Percentiles rank a stretch among this genome's conserved stretches.
Evolutionary conservation across 2,329 filamentous ascomycete genomes (phyloP).

Genomic region (Albophoma yamanashiensis): DNA sequence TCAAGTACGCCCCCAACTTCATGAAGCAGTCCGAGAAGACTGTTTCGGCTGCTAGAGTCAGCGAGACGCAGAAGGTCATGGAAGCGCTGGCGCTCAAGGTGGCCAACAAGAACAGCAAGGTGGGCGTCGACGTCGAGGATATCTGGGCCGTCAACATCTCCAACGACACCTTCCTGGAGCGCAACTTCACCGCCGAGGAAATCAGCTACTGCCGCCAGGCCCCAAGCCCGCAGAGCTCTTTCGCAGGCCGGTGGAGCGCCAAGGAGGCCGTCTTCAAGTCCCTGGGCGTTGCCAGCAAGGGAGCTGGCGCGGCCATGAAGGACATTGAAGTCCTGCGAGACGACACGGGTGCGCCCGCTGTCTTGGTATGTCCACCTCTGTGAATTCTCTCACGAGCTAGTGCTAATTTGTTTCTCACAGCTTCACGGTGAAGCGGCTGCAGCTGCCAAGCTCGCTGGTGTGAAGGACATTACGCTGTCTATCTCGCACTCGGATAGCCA

Average conservation of each 20-base stretch:
- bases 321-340: conserved; percentile 89
- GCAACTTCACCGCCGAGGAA: conserved; percentile 84
- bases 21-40: conserved; percentile 54
- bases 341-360: conserved; percentile 70
- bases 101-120: conserved; percentile 52
- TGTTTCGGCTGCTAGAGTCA: conserved; percentile 34
- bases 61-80: conserved; percentile 64
- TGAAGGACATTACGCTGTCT: conserved; percentile 83
- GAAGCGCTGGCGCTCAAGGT: conserved; percentile 62
- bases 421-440: conserved; percentile 75
- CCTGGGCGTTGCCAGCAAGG: conserved; percentile 74
- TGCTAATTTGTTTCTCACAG: conserved; percentile 42
- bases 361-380: conserved; percentile 56
- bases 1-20: conserved; percentile 61
- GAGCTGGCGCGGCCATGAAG: conserved; percentile 79
- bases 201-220: conserved; percentile 78
- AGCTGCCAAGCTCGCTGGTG: conserved; percentile 75
- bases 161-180: conserved; percentile 87
- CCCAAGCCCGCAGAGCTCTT: conserved; percentile 74
- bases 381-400: too few relatives aligned
- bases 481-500: conserved; percentile 94
- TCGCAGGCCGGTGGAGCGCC: conserved; percentile 90
- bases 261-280: conserved; percentile 99
- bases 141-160: conserved; percentile 81
- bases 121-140: conserved; percentile 91